Base-by-base conservation (phyloP, 192 early-diverging fungal species). In the Cetraspora pellucida region DNA sequence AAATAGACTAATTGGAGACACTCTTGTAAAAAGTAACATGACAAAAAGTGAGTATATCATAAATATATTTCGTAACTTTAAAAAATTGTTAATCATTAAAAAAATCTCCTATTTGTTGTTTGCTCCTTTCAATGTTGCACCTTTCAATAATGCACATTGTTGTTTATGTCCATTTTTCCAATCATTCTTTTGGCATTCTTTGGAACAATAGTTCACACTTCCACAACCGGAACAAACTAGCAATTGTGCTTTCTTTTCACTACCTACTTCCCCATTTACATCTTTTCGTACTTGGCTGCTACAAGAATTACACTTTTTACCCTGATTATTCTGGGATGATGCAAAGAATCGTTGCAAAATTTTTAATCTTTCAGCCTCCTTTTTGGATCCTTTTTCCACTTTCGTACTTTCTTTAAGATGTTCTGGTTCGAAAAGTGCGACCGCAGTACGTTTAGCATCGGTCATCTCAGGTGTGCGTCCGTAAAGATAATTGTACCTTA, bases 131-230 rank as follows among this genome's bases (percentile, higher is more conserved):
- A 37, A 37, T 13, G 3, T 52, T 19, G 50, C 13, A 14, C 19
- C 50, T 43, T 68, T 68, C 14, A 44, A 44, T 25, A 44, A 9
- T 60, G 55, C 23, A 81, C 86, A 87, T 37, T 14, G 61, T 77
- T 82, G 78, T 76, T 84, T 87, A 80, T 87, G 86, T 69, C 78
- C 80, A 44, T 82, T 60, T 72, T 84, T 84, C 78, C 83, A 89
- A 79, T 89, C 83, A n/a, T 74, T 61, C 57, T 84, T 87, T 68
- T 89, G 88, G 73, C 88, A 89, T 27, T 87, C 87, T 78, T 85
- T 79, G 44, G 84, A 85, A 72, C 88, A 89, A 78, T 89, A 89
- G 70, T 85, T 86, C 25, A 85, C 84, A 67, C 81, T 81, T 65
- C 60, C 81, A 79, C 88, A 89, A 37, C 81, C 85, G 71, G 81